Base-by-base conservation (phyloP, 495 filamentous ascomycete genomes). In the Sordaria brevicollis region DNA sequence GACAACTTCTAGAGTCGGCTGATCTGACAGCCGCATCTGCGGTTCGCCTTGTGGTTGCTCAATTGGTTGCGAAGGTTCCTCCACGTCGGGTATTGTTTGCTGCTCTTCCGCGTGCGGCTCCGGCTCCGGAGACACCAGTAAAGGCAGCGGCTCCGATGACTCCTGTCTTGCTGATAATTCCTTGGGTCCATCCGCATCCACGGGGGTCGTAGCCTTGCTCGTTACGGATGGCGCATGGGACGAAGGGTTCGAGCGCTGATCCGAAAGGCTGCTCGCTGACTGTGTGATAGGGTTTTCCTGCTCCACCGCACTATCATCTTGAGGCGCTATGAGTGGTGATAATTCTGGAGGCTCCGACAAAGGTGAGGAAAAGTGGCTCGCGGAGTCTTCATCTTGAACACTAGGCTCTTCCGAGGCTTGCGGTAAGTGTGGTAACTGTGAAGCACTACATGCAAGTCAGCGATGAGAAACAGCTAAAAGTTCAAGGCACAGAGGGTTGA, bases 121-220 rank as follows among this genome's bases (percentile, higher is more conserved):
- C 13, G 49, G 49, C 15, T 2, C 6, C 1, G 21, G 49, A 62
- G 11, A 62, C 33, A 31, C 25, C 25, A 62, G 49, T 17, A 7
- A 15, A 62, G 13, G 25, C 25, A 4, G 49, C 33, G 49, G 49
- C 49, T 17, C 49, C 15, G 5, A 31, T 17, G 25, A 62, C 49
- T 62, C 25, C 33, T 31, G 4, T 62, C 49, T 62, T 62, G 49
- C 17, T 62, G 49, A 31, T 15, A 31, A 25, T 13, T 83, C 81
- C 67, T 77, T 80, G 13, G 74, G 71, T 13, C 68, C 74, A 68
- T 86, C 86, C 39, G 78, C 72, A 62, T 85, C 85, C 65, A 83
- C 77, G 17, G 86, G 86, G 57, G 86, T 87, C 21, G 86, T 88
- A 65, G 82, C 84, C 77, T 87, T 87, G 76, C 86, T 88, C 66